Conservation (phyloP, 768 basidiomycete genomes). For the Coprinopsis cinerea region DNA sequence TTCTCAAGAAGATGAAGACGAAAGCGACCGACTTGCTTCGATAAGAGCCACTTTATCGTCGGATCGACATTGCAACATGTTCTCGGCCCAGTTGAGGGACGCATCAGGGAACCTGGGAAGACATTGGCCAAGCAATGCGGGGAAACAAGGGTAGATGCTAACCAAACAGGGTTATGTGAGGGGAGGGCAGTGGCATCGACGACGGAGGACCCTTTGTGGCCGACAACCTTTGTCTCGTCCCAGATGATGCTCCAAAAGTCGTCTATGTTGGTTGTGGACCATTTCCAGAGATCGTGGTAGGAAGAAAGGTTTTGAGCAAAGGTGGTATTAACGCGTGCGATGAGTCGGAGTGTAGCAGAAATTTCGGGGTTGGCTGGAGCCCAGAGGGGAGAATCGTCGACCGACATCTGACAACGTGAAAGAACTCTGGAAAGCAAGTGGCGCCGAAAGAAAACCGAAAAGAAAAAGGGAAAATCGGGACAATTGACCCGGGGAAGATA, state of each 20-base stretch:
- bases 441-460: conserved; percentile 1
- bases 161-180: conserved; percentile 65
- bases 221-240: conserved; percentile 59
- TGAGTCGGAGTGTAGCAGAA: conserved; percentile 45
- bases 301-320: conserved; percentile 38
- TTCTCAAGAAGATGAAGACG: conserved; percentile 11
- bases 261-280: conserved; percentile 57
- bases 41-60: conserved; percentile 57
- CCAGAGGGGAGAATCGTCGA: conserved; percentile 34
- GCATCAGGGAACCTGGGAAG: conserved; percentile 47
- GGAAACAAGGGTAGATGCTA: conserved; percentile 12
- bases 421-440: conserved; percentile 6
- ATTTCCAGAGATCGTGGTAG: conserved; percentile 61
- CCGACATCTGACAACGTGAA: background rate
- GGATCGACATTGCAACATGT: conserved; percentile 61
- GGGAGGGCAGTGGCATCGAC: conserved; percentile 52
- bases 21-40: conserved; percentile 53
- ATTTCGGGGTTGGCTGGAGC: conserved; percentile 34
- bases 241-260: conserved; percentile 72
- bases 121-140: conserved; percentile 7
- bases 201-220: conserved; percentile 53
- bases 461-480: too few species aligned
- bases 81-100: conserved; percentile 75
- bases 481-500: too few species aligned
- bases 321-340: conserved; percentile 42